Evolutionary conservation across 2,329 filamentous ascomycete species (phyloP), one percentile per base, ranked within the genome.

Genomic region (Hypoxylon sp.): DNA sequence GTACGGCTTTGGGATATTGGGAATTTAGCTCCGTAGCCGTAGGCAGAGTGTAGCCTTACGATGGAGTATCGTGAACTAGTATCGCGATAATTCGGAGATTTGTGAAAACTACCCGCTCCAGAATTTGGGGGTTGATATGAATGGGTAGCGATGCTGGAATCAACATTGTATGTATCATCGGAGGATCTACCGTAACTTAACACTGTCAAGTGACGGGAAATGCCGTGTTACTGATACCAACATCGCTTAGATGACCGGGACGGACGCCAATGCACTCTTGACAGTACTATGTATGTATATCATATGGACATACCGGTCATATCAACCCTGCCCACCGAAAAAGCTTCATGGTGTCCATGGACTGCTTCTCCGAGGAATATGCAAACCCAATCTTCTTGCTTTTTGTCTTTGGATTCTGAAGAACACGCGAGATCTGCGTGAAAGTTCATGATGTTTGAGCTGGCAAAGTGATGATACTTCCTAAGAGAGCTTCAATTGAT

Each of bases 31-130:
- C 3, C 13, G 6, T 2, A 26, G 25, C n/a, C 7, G 38, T 30
- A n/a, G n/a, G n/a, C n/a, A n/a, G n/a, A n/a, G n/a, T n/a, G n/a
- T n/a, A 50, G 41, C 48, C 51, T 34, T 47, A 52, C 26, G 13
- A 7, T 36, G 23, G 15, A 25, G 21, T 29, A 32, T 41, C 31
- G 40, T 32, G 30, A 25, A 27, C 32, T 32, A 42, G 42, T 16
- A 47, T 48, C 37, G n/a, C 26, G 45, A 51, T 20, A 40, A 25
- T 12, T 57, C 56, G 53, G 56, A 57, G 46, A 54, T 41, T 59
- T 57, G 35, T 35, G 50, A 19, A 16, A 8, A 51, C 26, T 45
- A 27, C 29, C 45, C 36, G 41, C 41, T 15, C 26, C 38, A 35
- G 25, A n/a, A 21, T 30, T 46, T 11, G 25, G 46, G 30, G 31